A percentile compares a stretch with the other conserved stretches of the same genome.
Evolutionary conservation across 345 rosid genomes (phyloP).

Genomic region (Gossypium sturtianum): DNA sequence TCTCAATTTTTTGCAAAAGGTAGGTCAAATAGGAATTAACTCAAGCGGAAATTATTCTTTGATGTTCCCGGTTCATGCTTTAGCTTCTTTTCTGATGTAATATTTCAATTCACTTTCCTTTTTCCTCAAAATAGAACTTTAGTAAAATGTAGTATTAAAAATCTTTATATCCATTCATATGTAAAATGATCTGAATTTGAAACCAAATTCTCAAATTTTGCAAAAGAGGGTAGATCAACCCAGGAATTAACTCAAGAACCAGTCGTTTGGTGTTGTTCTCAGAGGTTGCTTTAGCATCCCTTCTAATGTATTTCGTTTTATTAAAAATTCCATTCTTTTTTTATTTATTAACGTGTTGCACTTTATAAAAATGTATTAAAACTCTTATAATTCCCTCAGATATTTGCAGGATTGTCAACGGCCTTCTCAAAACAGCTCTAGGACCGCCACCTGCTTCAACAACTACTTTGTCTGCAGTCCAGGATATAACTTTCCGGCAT

Average conservation of each 20-base stretch:
- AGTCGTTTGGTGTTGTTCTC: background rate
- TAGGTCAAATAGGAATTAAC: background rate
- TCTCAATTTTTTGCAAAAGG: background rate
- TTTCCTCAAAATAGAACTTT: background rate
- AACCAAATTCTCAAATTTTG: slow-evolving; percentile 4
- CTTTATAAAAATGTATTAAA: slow-evolving; percentile 50
- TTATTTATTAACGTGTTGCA: background rate
- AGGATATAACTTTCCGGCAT: slow-evolving; percentile 83
- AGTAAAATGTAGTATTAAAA: slow-evolving; percentile 50
- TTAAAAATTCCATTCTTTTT: slow-evolving; percentile 1
- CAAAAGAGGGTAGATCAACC: background rate
- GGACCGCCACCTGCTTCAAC: slow-evolving; percentile 94
- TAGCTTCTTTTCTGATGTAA: background rate
- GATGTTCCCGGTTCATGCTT: background rate
- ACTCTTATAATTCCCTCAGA: slow-evolving; percentile 92
- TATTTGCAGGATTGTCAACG: slow-evolving; percentile 96
- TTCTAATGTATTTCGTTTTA: background rate
- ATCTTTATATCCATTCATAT: slow-evolving; percentile 47
- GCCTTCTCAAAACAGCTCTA: slow-evolving; percentile 87
- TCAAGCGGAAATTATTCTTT: background rate
- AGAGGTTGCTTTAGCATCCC: background rate
- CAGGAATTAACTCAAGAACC: background rate
- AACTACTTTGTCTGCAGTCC: slow-evolving; percentile 74
- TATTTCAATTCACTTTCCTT: background rate
- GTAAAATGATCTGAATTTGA: background rate